phyloP scores from a whole-genome alignment of 1,284 basidiomycete species.

The Cryptococcus wingfieldii region DNA sequence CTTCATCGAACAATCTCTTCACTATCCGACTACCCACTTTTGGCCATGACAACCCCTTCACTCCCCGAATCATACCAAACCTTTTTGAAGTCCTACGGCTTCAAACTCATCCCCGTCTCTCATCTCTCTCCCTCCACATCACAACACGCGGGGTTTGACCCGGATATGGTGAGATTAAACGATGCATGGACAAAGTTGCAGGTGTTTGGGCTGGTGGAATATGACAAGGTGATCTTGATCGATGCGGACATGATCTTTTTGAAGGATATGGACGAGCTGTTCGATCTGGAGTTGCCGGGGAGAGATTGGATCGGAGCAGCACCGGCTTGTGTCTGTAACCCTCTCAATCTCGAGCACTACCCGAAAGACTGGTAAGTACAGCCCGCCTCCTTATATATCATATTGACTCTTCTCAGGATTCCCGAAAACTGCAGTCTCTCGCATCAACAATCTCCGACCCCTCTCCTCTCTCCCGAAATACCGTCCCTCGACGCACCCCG shows the following conservation, averaged over 20 bases:
- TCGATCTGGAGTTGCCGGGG: constrained; percentile 62
- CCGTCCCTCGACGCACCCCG: constrained; percentile 59
- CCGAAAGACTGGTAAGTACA: constrained; percentile 75
- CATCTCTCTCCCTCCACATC: constrained; percentile 56
- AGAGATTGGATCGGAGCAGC: constrained; percentile 72
- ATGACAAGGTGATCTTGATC: constrained; percentile 76
- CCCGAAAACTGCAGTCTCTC: constrained; percentile 84
- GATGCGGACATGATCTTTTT: constrained; percentile 89
- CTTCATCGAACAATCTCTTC: constrained; percentile 63
- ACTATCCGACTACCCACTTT: constrained; percentile 70
- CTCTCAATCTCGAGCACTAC: constrained; percentile 74
- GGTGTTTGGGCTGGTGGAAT: constrained; percentile 70
- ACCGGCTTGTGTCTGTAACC: constrained; percentile 92
- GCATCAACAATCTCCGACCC: constrained; percentile 56
- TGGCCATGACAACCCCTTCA: constrained; percentile 71
- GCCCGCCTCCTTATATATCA: neutral
- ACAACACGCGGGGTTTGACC: constrained; percentile 51
- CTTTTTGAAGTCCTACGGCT: constrained; percentile 55
- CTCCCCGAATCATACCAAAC: constrained; percentile 56
- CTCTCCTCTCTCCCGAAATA: constrained; percentile 47
- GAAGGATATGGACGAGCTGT: constrained; percentile 86
- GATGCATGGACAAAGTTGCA: constrained; percentile 90
- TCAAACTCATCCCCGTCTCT: constrained; percentile 50
- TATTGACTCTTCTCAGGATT: constrained; percentile 56
- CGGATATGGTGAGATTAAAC: constrained; percentile 56